Percentiles rank a stretch among this genome's conserved stretches.
Evolutionary conservation across 345 rosid genomes (phyloP).

Genomic region (Passiflora organensis): DNA sequence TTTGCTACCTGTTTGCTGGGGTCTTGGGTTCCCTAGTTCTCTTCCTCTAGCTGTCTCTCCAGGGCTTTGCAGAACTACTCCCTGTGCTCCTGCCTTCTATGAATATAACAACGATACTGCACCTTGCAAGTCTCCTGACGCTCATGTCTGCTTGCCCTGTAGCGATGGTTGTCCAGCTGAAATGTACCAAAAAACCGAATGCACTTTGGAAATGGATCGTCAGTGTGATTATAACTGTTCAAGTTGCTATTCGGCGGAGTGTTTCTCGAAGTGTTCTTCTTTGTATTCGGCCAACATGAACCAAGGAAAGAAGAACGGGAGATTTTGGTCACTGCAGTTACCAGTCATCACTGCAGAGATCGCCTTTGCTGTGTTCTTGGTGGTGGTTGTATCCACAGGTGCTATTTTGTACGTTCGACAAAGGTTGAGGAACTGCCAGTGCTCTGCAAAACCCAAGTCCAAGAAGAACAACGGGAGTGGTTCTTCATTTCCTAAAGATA

Average conservation of each 20-base stretch:
- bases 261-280: conserved; percentile 82
- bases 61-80: conserved; percentile 57
- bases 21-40: conserved; percentile 76
- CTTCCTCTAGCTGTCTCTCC: conserved; percentile 84
- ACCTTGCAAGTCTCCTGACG: conserved; percentile 56
- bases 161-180: conserved; percentile 58
- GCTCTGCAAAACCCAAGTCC: conserved; percentile 47
- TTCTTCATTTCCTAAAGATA: conserved; percentile 45
- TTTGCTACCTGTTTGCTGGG: conserved; percentile 84
- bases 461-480: conserved; percentile 34
- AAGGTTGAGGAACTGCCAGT: conserved; percentile 63
- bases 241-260: conserved; percentile 51
- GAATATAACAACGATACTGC: conserved; percentile 34
- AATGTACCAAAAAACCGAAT: conserved; percentile 68
- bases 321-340: conserved; percentile 81
- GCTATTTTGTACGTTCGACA: conserved; percentile 64
- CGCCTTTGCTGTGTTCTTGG: conserved; percentile 58
- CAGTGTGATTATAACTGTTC: conserved; percentile 79
- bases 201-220: conserved; percentile 53
- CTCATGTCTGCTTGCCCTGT: conserved; percentile 77
- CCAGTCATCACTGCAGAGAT: conserved; percentile 81
- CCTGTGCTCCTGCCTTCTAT: conserved; percentile 63
- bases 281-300: conserved; percentile 22
- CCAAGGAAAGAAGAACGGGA: conserved; percentile 38
- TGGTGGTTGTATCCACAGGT: conserved; percentile 47